These are phyloP conservation scores for Melaleuca quinquenervia DNA, from an alignment of 345 rosid genomes.

Conservation along the genomic window DNA sequence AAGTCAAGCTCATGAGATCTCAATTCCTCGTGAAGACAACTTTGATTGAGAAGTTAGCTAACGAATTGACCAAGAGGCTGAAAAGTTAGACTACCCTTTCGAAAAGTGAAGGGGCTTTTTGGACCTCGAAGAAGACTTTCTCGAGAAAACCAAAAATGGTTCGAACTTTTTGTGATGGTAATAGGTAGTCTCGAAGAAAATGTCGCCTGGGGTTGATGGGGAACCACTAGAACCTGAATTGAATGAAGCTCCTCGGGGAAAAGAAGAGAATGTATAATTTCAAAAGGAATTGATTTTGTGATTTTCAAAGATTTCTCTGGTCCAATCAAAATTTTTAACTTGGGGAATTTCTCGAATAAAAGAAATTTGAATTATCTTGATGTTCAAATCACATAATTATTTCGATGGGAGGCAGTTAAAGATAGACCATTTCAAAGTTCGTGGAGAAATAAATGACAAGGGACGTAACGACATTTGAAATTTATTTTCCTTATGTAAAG, in stretches of 20 bases:
- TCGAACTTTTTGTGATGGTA: background rate
- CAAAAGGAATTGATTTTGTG: background rate
- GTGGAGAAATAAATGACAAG: accelerated
- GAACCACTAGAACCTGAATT: background rate
- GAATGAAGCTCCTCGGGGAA: background rate
- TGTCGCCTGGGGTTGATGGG: background rate
- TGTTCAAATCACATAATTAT: background rate
- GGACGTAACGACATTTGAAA: accelerated
- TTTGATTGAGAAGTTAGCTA: background rate
- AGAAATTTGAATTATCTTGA: background rate
- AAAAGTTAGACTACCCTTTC: background rate
- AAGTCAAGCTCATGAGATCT: background rate
- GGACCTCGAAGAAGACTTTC: background rate
- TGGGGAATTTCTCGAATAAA: background rate
- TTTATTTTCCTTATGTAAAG: background rate
- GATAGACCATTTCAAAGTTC: accelerated
- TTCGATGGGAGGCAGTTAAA: background rate
- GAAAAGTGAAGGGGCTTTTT: background rate
- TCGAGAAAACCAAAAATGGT: background rate
- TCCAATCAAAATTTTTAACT: background rate
- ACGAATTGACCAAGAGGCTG: background rate
- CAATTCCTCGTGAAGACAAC: background rate
- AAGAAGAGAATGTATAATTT: background rate
- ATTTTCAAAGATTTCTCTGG: background rate
- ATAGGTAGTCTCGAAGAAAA: background rate